Evolutionary conservation across 163 green algal genomes (phyloP).

Genomic region (Scenedesmus sp.): DNA sequence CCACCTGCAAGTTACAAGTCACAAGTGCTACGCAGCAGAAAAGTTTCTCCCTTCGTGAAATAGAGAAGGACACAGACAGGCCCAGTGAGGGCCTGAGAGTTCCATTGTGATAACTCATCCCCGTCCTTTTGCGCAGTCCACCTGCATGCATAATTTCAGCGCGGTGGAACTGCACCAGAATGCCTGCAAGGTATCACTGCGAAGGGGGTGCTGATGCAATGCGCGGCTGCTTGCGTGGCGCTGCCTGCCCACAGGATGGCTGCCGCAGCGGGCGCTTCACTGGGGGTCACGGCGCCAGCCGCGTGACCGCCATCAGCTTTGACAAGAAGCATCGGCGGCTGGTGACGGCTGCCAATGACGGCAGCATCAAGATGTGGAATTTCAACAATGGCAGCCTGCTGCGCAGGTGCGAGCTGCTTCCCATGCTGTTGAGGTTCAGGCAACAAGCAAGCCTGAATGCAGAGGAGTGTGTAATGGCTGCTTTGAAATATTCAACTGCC

Average conservation of each 20-base stretch:
- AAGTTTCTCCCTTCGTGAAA: too few species aligned
- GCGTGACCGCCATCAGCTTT: constrained; percentile 83
- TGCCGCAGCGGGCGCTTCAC: constrained; percentile 78
- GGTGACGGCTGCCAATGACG: constrained; percentile 80
- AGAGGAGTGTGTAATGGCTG: too few species aligned
- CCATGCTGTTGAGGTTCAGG: too few species aligned
- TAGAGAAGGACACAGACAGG: too few species aligned
- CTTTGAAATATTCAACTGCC: background rate
- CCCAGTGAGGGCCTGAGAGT: too few species aligned
- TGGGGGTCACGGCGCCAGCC: constrained; percentile 63
- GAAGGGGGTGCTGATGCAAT: background rate
- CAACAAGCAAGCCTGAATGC: too few species aligned
- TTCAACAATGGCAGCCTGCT: constrained; percentile 91
- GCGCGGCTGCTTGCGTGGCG: background rate
- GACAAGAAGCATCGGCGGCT: constrained; percentile 86
- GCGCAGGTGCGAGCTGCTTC: constrained; percentile 39
- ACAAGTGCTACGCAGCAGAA: too few species aligned
- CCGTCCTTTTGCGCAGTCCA: too few species aligned
- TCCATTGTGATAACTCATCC: too few species aligned
- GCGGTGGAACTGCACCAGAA: background rate
- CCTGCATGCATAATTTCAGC: constrained; percentile 59
- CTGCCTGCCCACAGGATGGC: constrained; percentile 58
- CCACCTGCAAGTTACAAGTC: too few species aligned
- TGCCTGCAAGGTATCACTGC: background rate
- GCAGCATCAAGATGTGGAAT: constrained; percentile 86